These are phyloP conservation scores for Coccomyxa sp. DNA, from an alignment of 139 green algal species.

Conservation along the genomic window DNA sequence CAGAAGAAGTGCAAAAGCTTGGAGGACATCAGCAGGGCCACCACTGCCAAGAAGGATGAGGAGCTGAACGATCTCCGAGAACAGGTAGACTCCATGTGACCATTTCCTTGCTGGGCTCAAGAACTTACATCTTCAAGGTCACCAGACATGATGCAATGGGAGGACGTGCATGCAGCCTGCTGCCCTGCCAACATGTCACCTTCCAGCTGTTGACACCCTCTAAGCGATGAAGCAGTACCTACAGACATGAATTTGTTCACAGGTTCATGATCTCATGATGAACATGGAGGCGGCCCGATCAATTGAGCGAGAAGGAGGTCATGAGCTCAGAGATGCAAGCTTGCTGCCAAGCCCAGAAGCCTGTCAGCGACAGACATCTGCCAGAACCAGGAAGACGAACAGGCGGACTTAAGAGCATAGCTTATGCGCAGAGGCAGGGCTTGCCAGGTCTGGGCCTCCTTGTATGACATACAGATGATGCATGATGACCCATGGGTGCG, in stretches of 20 bases:
- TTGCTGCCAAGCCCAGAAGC: slow-evolving; percentile 12
- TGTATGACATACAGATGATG: no score
- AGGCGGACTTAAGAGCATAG: no score
- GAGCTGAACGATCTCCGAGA: slow-evolving; percentile 52
- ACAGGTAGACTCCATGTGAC: slow-evolving; percentile 29
- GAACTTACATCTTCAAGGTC: no score
- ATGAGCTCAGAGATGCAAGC: slow-evolving; percentile 5
- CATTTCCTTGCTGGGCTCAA: no score
- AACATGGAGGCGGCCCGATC: slow-evolving; percentile 63
- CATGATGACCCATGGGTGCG: no score
- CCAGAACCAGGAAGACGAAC: no score
- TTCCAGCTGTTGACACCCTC: no score
- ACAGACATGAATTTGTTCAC: slow-evolving; percentile 4
- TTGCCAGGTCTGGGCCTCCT: no score
- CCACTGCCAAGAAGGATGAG: slow-evolving; percentile 35
- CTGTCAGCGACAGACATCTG: no score
- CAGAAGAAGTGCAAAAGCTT: slow-evolving; percentile 8
- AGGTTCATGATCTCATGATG: slow-evolving; percentile 72
- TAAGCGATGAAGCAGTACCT: no score
- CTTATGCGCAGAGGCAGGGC: no score
- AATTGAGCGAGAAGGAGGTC: slow-evolving; percentile 17
- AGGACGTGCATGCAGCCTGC: no score
- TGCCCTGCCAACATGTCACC: not conserved
- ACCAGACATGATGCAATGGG: not conserved
- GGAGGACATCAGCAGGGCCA: slow-evolving; percentile 18